Base-by-base conservation (phyloP, 2,329 filamentous ascomycete species). In the Harringtonia aguacate region DNA sequence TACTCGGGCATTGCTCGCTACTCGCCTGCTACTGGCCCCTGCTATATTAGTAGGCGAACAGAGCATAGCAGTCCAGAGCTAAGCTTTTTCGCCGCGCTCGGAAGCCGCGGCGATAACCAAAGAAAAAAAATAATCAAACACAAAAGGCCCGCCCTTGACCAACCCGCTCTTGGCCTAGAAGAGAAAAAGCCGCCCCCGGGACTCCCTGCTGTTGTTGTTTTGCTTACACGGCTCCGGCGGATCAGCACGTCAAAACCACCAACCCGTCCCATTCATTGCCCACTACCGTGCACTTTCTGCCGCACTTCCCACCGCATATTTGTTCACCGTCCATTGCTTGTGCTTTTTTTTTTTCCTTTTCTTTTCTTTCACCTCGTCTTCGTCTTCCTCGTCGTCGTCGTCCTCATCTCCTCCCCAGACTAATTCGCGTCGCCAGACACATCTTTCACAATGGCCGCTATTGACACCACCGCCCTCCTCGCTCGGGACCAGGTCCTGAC, bases 401-500 rank as follows among this genome's bases (percentile, higher is more conserved):
- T 6, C 15, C 15, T 29, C 28, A 12, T 20, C 30, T 39, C 24
- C 27, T 30, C 42, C 22, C 35, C 46, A 37, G 30, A 31, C 35
- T 22, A 29, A 28, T 33, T 27, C 24, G n/a, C n/a, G n/a, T n/a
- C n/a, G n/a, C n/a, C n/a, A n/a, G n/a, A n/a, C n/a, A n/a, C n/a
- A 35, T 31, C 38, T 36, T 36, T 47, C 40, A 56, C 56, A 59
- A 63, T 63, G 61, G 52, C 58, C 52, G 60, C 59, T 50, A 58
- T 63, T 53, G 53, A 52, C 49, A 52, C 52, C 27, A 30, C 46
- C 20, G 31, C 50, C 1, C 46, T 62, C 39, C 49, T 60, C 50
- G 55, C 57, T 45, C 59, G 59, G 55, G 54, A 60, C 50, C 40
- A 54, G 47, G 30, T 57, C 45, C 46, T 52, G 65, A 67, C 54